A percentile compares a stretch with the other conserved stretches of the same genome.
These are phyloP conservation scores for Strobilomyces confusus DNA, from an alignment of 768 basidiomycete species.

Conservation along the genomic window DNA sequence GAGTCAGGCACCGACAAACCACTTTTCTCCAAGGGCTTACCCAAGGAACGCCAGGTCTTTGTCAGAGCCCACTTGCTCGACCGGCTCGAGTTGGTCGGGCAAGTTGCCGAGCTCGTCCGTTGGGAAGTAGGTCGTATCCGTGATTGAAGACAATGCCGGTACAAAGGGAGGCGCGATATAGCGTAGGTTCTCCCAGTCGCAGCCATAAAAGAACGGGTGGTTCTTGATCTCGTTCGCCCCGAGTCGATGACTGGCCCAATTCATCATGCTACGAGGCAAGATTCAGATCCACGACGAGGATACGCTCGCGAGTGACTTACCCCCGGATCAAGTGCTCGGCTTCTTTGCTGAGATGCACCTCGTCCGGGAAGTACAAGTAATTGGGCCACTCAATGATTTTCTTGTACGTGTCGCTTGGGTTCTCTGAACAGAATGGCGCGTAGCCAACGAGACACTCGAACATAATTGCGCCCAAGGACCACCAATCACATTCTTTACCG, in stretches of 20 bases:
- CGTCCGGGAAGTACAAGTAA: conserved; percentile 91
- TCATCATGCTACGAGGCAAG: conserved; percentile 63
- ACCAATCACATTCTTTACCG: conserved; percentile 99
- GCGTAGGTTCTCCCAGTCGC: conserved; percentile 89
- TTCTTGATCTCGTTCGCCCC: conserved; percentile 83
- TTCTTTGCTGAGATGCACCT: conserved; percentile 89
- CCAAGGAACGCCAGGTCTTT: conserved; percentile 67
- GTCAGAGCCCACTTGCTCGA: conserved; percentile 60
- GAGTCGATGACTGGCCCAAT: conserved; percentile 71
- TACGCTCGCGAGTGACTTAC: conserved; percentile 39
- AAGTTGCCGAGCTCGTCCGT: conserved; percentile 84
- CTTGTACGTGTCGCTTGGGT: conserved; percentile 95
- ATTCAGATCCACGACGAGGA: conserved; percentile 6
- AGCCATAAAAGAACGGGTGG: conserved; percentile 93
- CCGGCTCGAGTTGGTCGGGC: conserved; percentile 53
- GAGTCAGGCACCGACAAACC: conserved; percentile 2
- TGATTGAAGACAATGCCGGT: conserved; percentile 85
- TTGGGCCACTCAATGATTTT: conserved; percentile 96
- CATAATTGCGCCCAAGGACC: conserved; percentile 98
- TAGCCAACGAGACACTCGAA: conserved; percentile 98
- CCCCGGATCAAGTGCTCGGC: conserved; percentile 85
- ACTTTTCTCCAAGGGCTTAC: conserved; percentile 32
- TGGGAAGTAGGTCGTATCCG: conserved; percentile 96
- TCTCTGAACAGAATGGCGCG: conserved; percentile 96
- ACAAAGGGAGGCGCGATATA: conserved; percentile 96